A percentile compares a stretch with the other conserved stretches of the same genome.
phyloP scores from a whole-genome alignment of 1,139 yeast species.

The Yamadazyma sp. region DNA sequence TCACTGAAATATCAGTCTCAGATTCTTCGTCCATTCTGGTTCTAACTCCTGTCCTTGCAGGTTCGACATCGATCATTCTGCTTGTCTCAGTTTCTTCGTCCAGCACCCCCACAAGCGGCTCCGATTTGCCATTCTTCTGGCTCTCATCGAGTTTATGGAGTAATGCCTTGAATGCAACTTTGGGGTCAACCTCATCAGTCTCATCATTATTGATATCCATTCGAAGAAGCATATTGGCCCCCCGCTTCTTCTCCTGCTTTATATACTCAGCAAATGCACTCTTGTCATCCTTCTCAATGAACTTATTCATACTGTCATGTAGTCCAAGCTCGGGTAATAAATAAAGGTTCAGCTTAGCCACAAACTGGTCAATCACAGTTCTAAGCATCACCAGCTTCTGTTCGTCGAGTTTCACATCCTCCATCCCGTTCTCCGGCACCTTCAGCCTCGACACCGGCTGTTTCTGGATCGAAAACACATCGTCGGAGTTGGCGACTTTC shows the following conservation, averaged over 20 bases:
- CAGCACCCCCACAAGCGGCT: not conserved
- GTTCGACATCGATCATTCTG: too few relatives aligned
- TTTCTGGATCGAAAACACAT: constrained; percentile 73
- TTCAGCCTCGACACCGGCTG: constrained; percentile 29
- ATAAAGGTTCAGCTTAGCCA: constrained; percentile 62
- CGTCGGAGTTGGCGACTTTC: constrained; percentile 83
- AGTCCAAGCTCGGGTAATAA: constrained; percentile 78
- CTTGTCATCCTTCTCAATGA: constrained; percentile 83
- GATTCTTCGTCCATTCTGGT: too few relatives aligned
- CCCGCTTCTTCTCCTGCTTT: constrained; percentile 62
- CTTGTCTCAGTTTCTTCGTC: not conserved
- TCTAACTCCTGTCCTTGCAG: too few relatives aligned
- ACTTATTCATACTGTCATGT: constrained; percentile 67
- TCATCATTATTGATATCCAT: constrained; percentile 38
- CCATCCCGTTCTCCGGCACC: constrained; percentile 7
- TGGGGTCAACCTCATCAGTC: constrained; percentile 30
- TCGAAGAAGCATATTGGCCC: constrained; percentile 55
- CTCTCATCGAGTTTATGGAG: constrained; percentile 18
- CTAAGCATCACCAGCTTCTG: constrained; percentile 43
- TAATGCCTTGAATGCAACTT: constrained; percentile 27
- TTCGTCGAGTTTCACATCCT: constrained; percentile 2
- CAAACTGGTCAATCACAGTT: constrained; percentile 50
- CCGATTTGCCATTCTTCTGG: constrained; percentile 2
- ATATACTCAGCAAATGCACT: constrained; percentile 67
- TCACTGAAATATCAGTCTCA: too few relatives aligned